phyloP scores from a whole-genome alignment of 169 alveolate species.

The Blepharisma undulans region DNA sequence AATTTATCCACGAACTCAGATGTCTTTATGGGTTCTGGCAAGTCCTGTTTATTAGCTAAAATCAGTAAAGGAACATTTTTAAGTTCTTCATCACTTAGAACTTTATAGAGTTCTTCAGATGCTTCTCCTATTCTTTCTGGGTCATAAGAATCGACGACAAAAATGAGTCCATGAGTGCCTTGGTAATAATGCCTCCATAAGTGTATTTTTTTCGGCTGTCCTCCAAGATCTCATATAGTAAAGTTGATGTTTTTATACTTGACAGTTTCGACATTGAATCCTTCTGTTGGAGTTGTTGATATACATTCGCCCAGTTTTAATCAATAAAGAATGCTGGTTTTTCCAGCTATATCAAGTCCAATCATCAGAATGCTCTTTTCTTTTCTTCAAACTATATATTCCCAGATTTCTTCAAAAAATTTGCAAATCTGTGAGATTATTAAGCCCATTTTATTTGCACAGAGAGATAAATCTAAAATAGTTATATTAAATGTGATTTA shows the following conservation, averaged over 20 bases:
- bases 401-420: constrained; percentile 66
- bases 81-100: constrained; percentile 95
- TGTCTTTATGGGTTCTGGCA: constrained; percentile 96
- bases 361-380: constrained; percentile 89
- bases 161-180: constrained; percentile 93
- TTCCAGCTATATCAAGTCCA: constrained; percentile 93
- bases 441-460: background rate
- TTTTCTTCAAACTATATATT: constrained; percentile 79
- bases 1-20: constrained; percentile 97
- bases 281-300: constrained; percentile 90
- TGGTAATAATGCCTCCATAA: constrained; percentile 91
- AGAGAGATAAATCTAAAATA: no score
- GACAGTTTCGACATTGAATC: constrained; percentile 96
- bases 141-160: constrained; percentile 96
- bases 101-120: constrained; percentile 90
- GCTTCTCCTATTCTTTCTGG: constrained; percentile 88
- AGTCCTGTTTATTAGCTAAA: constrained; percentile 99
- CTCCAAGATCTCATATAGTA: constrained; percentile 98
- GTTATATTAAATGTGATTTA: background rate
- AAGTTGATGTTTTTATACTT: constrained; percentile 93
- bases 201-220: constrained; percentile 92
- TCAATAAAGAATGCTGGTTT: constrained; percentile 89
- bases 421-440: background rate
- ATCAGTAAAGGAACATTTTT: constrained; percentile 96
- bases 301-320: constrained; percentile 87